phyloP scores from a whole-genome alignment of 1,284 basidiomycete species.

The Moesziomyces parantarcticus region DNA sequence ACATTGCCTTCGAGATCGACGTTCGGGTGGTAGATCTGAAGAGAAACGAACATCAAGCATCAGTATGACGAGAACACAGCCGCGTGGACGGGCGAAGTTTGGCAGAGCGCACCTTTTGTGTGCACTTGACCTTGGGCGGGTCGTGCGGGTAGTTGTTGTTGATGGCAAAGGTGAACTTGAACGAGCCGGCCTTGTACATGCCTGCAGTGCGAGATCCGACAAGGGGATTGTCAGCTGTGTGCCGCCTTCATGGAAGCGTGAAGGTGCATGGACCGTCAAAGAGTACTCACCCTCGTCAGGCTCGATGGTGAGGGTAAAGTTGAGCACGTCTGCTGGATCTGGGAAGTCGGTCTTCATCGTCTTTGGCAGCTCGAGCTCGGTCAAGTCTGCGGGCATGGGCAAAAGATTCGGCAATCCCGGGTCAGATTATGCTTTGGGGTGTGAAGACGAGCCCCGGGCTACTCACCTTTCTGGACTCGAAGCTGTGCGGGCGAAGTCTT shows the following conservation, averaged over 20 bases:
- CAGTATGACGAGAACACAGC: background rate
- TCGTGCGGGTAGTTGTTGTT: conserved; percentile 99
- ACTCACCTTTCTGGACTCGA: conserved; percentile 94
- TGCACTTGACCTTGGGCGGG: conserved; percentile 98
- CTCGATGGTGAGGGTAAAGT: conserved; percentile 92
- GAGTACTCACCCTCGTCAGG: conserved; percentile 88
- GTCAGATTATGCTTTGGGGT: background rate
- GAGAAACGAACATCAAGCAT: background rate
- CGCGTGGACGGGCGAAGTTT: no score
- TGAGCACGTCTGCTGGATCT: conserved; percentile 90
- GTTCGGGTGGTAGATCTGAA: conserved; percentile 97
- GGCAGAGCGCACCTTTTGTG: conserved; percentile 78
- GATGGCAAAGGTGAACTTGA: conserved; percentile 93
- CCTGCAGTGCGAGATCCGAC: conserved; percentile 72
- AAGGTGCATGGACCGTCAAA: no score
- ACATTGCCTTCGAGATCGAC: conserved; percentile 97
- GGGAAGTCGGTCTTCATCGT: conserved; percentile 97
- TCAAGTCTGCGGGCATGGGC: conserved; percentile 77
- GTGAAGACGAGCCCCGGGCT: background rate
- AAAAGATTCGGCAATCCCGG: background rate
- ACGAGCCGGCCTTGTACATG: conserved; percentile 96
- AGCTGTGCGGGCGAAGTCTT: conserved; percentile 98
- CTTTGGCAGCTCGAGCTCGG: conserved; percentile 92
- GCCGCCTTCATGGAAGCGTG: no score
- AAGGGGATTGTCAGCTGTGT: background rate